phyloP scores from a whole-genome alignment of 73 alveolate species.

The Paramecium primaurelia region DNA sequence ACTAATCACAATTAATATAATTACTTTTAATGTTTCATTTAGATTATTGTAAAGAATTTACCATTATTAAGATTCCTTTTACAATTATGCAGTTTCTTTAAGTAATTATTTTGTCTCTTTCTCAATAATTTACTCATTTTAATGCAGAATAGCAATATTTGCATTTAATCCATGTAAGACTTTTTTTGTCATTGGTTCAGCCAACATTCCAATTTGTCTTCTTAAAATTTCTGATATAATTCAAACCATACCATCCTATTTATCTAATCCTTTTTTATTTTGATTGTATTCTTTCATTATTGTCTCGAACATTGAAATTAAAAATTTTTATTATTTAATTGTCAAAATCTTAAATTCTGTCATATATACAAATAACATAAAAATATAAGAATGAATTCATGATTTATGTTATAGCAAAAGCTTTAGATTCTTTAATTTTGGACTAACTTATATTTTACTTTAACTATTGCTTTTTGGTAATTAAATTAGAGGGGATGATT shows the following conservation, averaged over 20 bases:
- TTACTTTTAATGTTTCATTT: conserved; percentile 32
- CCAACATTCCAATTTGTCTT: not conserved
- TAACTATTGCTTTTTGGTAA: not conserved
- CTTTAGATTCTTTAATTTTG: not conserved
- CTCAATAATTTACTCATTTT: conserved; percentile 31
- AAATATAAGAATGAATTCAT: conserved; percentile 1
- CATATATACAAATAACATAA: not conserved
- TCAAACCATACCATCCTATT: conserved; percentile 13
- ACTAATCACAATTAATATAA: not conserved
- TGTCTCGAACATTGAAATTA: conserved; percentile 18
- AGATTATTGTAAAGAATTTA: not conserved
- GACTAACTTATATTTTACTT: not conserved
- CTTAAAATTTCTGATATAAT: not conserved
- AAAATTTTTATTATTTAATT: not conserved
- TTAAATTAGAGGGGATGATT: not conserved
- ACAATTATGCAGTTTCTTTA: not conserved
- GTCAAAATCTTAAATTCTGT: not conserved
- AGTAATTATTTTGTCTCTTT: conserved; percentile 26
- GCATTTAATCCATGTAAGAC: conserved; percentile 39
- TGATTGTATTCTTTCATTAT: conserved; percentile 8
- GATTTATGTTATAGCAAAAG: not conserved
- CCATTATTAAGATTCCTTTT: conserved; percentile 30
- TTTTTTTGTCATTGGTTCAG: conserved; percentile 48
- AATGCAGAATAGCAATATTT: conserved; percentile 7
- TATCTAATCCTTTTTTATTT: not conserved